Evolutionary conservation across 768 basidiomycete genomes (phyloP).

Genomic region (Suillus paluster): DNA sequence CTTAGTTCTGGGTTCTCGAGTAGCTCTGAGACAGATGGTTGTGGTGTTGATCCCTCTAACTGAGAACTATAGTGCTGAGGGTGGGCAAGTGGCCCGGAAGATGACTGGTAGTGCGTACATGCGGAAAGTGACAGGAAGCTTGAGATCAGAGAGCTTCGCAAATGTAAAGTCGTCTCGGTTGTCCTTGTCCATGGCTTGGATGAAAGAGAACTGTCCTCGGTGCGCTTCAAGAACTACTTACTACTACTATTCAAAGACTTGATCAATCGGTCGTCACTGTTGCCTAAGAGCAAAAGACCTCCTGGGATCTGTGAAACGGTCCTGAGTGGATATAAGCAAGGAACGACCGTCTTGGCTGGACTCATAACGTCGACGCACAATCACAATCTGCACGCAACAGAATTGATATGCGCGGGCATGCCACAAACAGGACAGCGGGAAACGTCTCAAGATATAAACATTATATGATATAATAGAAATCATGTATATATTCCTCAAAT

Average conservation of each 20-base stretch:
- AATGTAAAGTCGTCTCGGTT: slow-evolving; percentile 90
- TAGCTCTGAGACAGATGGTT: slow-evolving; percentile 75
- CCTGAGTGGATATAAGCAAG: too few species aligned
- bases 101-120: slow-evolving; percentile 52
- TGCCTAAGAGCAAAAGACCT: too few species aligned
- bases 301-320: too few species aligned
- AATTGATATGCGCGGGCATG: neutral
- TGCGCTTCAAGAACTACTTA: too few species aligned
- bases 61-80: slow-evolving; percentile 59
- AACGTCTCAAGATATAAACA: neutral
- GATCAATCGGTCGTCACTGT: too few species aligned
- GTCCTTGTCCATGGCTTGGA: slow-evolving; percentile 63
- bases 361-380: neutral
- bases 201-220: too few species aligned
- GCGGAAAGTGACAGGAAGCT: slow-evolving; percentile 83
- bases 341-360: too few species aligned
- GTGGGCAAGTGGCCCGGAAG: neutral
- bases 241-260: too few species aligned
- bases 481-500: slow-evolving; percentile 34
- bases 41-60: slow-evolving; percentile 81
- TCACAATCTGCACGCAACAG: neutral
- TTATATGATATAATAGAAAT: neutral
- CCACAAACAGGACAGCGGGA: too few species aligned
- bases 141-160: slow-evolving; percentile 87
- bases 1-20: slow-evolving; percentile 81